phyloP scores from a whole-genome alignment of 768 basidiomycete species.

The Auriculariales sp. region DNA sequence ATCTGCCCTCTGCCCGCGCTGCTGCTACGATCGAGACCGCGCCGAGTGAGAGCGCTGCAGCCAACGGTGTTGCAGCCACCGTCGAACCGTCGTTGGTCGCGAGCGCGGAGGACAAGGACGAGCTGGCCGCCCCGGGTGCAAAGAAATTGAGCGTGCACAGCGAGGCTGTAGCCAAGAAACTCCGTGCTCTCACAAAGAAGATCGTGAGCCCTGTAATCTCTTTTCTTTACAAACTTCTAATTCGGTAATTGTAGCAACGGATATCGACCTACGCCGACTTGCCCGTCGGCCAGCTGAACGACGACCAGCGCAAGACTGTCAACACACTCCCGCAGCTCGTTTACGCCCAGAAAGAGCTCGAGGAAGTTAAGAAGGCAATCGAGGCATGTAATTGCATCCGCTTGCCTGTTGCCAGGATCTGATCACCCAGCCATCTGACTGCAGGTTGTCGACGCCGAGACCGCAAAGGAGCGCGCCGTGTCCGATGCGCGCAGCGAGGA shows the following conservation, averaged over 20 bases:
- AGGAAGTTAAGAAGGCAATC: slow-evolving; percentile 69
- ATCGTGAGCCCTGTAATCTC: not conserved
- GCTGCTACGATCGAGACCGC: slow-evolving; percentile 34
- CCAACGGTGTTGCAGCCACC: slow-evolving; percentile 31
- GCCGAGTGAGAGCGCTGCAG: slow-evolving; percentile 31
- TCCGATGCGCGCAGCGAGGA: slow-evolving; percentile 45
- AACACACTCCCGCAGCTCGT: slow-evolving; percentile 65
- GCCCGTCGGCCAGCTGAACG: slow-evolving; percentile 61
- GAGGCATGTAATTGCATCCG: too few species aligned
- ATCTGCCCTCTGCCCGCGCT: slow-evolving; percentile 29
- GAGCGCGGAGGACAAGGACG: slow-evolving; percentile 13
- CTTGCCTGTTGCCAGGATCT: too few species aligned
- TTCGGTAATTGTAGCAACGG: slow-evolving; percentile 47
- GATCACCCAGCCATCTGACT: too few species aligned
- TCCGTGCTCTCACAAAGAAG: not conserved
- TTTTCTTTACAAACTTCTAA: not conserved
- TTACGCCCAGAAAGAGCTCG: slow-evolving; percentile 65
- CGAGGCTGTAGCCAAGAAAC: slow-evolving; percentile 21
- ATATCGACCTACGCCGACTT: slow-evolving; percentile 57
- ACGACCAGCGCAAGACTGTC: slow-evolving; percentile 68
- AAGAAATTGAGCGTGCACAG: slow-evolving; percentile 52
- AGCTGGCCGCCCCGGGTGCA: slow-evolving; percentile 9
- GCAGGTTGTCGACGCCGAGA: slow-evolving; percentile 51
- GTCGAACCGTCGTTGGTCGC: slow-evolving; percentile 32
- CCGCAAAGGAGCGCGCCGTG: slow-evolving; percentile 36